Conservation (phyloP, 805 yeast genomes). For the Candida vartiovaarae region DNA sequence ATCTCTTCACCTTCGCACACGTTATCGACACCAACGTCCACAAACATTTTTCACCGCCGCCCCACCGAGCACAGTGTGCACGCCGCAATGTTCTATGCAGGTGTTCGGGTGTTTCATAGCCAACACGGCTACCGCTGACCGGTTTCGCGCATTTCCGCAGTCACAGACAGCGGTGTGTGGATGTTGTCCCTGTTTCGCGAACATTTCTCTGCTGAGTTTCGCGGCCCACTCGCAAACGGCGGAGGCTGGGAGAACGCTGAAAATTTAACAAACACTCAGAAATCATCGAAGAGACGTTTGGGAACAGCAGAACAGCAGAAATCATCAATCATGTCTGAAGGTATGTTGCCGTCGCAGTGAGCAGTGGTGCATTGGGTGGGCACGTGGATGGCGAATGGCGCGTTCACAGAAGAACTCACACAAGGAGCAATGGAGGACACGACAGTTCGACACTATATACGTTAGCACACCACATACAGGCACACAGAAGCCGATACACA, state of each 20-base stretch:
- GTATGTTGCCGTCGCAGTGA: conserved; percentile 14
- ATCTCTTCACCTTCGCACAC: background rate
- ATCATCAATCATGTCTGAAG: conserved; percentile 25
- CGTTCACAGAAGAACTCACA: too few species aligned
- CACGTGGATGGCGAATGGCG: too few species aligned
- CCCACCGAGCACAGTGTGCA: background rate
- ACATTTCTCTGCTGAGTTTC: background rate
- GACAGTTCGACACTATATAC: too few species aligned
- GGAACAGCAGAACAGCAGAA: conserved; percentile 1
- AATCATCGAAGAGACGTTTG: background rate
- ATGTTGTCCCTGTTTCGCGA: background rate
- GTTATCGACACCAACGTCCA: background rate
- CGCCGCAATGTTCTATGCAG: too few species aligned
- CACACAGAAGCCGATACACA: too few species aligned
- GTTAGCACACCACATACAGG: too few species aligned
- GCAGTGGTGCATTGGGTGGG: background rate
- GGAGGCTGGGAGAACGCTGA: conserved; percentile 5
- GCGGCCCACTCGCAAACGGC: too few species aligned
- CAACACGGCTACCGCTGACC: too few species aligned
- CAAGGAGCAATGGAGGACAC: too few species aligned
- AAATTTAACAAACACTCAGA: conserved; percentile 11
- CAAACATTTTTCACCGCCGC: background rate
- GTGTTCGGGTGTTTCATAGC: too few species aligned
- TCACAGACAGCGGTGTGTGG: conserved; percentile 4
- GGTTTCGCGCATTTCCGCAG: background rate